Conservation (phyloP, 1,139 yeast genomes). For the Yamadazyma atlantica region DNA sequence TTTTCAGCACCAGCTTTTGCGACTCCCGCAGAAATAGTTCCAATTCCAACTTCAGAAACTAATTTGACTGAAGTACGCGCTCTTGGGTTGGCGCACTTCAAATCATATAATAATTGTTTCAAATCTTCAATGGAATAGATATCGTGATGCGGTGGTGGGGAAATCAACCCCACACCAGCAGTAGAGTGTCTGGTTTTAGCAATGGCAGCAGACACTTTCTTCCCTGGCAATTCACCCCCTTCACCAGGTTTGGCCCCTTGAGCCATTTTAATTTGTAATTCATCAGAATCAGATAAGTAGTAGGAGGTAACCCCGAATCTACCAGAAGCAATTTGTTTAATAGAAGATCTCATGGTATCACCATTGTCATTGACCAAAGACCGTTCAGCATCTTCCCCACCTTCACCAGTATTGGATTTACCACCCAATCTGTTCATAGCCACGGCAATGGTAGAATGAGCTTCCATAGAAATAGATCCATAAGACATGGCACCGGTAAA, state of each 20-base stretch:
- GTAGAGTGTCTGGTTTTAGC: slow-evolving; percentile 97
- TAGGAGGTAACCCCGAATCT: slow-evolving; percentile 97
- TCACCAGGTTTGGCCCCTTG: slow-evolving; percentile 99
- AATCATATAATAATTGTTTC: slow-evolving; percentile 93
- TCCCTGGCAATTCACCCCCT: slow-evolving; percentile 98
- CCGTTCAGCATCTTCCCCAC: slow-evolving; percentile 97
- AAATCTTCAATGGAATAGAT: slow-evolving; percentile 97
- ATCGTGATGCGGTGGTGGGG: slow-evolving; percentile 99
- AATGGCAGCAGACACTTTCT: slow-evolving; percentile 83
- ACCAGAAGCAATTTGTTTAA: slow-evolving; percentile 97
- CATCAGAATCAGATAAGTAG: slow-evolving; percentile 94
- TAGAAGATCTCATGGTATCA: slow-evolving; percentile 97
- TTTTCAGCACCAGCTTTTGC: slow-evolving; percentile 99
- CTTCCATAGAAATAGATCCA: slow-evolving; percentile 98
- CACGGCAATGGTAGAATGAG: slow-evolving; percentile 95
- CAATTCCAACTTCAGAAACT: slow-evolving; percentile 98
- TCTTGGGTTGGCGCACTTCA: slow-evolving; percentile 95
- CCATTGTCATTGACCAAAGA: slow-evolving; percentile 79
- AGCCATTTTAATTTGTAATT: slow-evolving; percentile 97
- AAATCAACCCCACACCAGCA: slow-evolving; percentile 93
- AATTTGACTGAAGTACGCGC: slow-evolving; percentile 95
- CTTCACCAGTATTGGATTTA: slow-evolving; percentile 97
- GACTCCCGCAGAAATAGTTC: slow-evolving; percentile 98
- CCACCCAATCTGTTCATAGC: slow-evolving; percentile 99
- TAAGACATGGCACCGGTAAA: slow-evolving; percentile 99